A percentile compares a stretch with the other conserved stretches of the same genome.
phyloP scores from a whole-genome alignment of 148 eudicot species.

The Cornus controversa region DNA sequence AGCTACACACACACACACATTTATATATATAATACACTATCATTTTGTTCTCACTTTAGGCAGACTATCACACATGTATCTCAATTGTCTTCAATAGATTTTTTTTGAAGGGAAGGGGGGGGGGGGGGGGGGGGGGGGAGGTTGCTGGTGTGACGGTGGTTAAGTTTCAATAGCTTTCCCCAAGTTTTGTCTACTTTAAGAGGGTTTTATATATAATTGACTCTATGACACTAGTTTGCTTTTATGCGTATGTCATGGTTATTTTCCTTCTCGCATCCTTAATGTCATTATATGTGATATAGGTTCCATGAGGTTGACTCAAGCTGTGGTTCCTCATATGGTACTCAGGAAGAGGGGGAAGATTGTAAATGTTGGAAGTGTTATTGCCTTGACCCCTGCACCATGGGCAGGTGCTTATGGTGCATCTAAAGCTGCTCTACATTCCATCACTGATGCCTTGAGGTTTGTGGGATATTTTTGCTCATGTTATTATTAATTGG shows the following conservation, averaged over 20 bases:
- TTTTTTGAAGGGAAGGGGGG: too few relatives aligned
- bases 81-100: too few relatives aligned
- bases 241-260: neutral
- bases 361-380: slow-evolving; percentile 88
- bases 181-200: too few relatives aligned
- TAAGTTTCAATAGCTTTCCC: too few relatives aligned
- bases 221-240: too few relatives aligned
- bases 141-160: too few relatives aligned
- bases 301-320: slow-evolving; percentile 81
- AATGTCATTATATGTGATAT: neutral
- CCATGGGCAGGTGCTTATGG: slow-evolving; percentile 89
- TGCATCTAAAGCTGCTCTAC: slow-evolving; percentile 88
- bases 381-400: slow-evolving; percentile 60
- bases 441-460: slow-evolving; percentile 65
- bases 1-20: too few relatives aligned
- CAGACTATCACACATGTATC: too few relatives aligned
- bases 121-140: too few relatives aligned
- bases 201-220: too few relatives aligned
- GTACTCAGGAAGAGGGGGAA: slow-evolving; percentile 72
- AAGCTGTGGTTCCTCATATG: slow-evolving; percentile 94
- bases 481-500: neutral
- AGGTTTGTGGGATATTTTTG: slow-evolving; percentile 47
- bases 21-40: too few relatives aligned
- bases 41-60: too few relatives aligned
- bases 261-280: neutral